Evolutionary conservation across 2,329 filamentous ascomycete species (phyloP), one percentile per base, ranked within the genome.

Genomic region (Talaromyces sp.): DNA sequence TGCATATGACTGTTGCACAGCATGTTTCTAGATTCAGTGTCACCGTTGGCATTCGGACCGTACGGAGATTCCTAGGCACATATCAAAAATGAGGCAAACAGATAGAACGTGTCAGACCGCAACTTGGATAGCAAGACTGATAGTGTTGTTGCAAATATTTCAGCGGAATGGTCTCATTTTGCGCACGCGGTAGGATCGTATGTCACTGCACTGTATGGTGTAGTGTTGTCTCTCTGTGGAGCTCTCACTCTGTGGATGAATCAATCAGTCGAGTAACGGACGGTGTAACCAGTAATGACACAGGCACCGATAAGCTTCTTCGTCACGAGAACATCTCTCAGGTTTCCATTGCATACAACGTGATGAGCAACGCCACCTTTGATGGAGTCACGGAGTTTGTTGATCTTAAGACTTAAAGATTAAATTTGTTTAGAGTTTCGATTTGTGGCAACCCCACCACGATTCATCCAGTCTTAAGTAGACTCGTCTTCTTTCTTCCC

Each of bases 381-480:
- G 22, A 7, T n/a, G 41, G 13, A 31, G 25, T 46, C 25, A 31
- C 25, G 17, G 43, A 46, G 25, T 17, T n/a, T 31, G 28, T 33
- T 19, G 45, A 48, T 48, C 25, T 15, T 33, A 31, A 41, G 39
- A 19, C 39, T 41, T 40, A 40, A 31, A 31, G 28, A 31, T 45
- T 33, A 25, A 25, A 35, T 35, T 28, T 21, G 25, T 48, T 52
- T 52, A 52, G 19, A 52, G 48, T 56, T 56, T 39, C 48, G 25
- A n/a, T n/a, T n/a, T n/a, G n/a, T n/a, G n/a, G n/a, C n/a, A 36
- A 35, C 39, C 40, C 56, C 35, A 50, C 48, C 37, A 48, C 45
- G 45, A 48, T 48, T 48, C 48, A n/a, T 39, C 48, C 19, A 39
- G 45, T 19, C 33, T 55, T 55, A 55, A 55, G 40, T 22, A 55